A percentile compares a stretch with the other conserved stretches of the same genome.
Evolutionary conservation across 306 rosid species (phyloP).

Genomic region (Neltuma alba): DNA sequence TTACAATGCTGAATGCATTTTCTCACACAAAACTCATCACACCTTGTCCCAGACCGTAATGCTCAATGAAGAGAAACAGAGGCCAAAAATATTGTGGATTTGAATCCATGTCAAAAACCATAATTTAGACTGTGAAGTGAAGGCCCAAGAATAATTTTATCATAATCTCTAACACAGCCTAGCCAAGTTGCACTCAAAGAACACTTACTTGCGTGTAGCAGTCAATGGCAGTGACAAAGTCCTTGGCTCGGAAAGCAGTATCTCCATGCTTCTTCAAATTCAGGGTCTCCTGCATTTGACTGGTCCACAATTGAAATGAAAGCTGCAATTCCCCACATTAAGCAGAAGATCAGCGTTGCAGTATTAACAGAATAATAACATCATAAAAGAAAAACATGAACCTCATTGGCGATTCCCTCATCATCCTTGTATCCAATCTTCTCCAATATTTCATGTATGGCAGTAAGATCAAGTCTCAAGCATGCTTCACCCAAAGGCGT

Average conservation of each 20-base stretch:
- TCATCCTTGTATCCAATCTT: constrained; percentile 96
- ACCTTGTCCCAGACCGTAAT: neutral
- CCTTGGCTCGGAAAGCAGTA: constrained; percentile 86
- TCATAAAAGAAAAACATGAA: constrained; percentile 26
- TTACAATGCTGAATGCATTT: no score
- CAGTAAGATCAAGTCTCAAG: constrained; percentile 86
- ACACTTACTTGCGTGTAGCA: constrained; percentile 82
- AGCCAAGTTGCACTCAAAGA: constrained; percentile 21
- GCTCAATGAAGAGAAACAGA: neutral
- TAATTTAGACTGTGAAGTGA: neutral
- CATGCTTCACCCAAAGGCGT: constrained; percentile 95
- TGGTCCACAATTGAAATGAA: constrained; percentile 96
- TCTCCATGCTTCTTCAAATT: constrained; percentile 94
- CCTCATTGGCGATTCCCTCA: constrained; percentile 98
- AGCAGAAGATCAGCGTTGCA: constrained; percentile 37
- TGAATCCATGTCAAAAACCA: neutral
- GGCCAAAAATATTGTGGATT: neutral
- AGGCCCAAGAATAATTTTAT: neutral
- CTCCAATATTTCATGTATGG: constrained; percentile 87
- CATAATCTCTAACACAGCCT: neutral
- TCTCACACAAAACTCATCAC: neutral
- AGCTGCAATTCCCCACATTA: constrained; percentile 66
- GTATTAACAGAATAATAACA: constrained; percentile 2
- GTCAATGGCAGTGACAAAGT: constrained; percentile 72
- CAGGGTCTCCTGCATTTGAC: constrained; percentile 92